Conservation (phyloP, 2,329 filamentous ascomycete genomes). For the Sarocladiaceae sp. region DNA sequence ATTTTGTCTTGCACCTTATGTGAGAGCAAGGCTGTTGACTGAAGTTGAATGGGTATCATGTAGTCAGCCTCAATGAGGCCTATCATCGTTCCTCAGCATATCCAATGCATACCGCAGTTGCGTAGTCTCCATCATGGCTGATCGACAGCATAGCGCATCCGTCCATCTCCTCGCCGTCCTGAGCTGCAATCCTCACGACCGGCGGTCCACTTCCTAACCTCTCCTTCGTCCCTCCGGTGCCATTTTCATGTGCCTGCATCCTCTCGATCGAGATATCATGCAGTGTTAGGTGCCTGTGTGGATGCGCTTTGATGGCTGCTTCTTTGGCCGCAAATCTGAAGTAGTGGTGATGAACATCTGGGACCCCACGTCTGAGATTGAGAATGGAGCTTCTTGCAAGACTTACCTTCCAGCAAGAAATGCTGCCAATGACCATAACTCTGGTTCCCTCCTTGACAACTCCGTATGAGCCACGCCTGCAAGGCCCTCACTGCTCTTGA, state of each 20-base stretch:
- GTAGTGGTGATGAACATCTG: too few species aligned
- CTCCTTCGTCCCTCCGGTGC: slow-evolving; percentile 12
- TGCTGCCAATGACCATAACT: slow-evolving; percentile 32
- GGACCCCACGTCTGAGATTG: too few species aligned
- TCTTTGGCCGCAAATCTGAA: slow-evolving; percentile 72
- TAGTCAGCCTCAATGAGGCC: too few species aligned
- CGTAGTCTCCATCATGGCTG: slow-evolving; percentile 83
- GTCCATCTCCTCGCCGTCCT: slow-evolving; percentile 23
- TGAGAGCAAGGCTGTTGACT: too few species aligned
- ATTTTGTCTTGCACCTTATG: too few species aligned
- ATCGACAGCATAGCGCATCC: slow-evolving; percentile 71
- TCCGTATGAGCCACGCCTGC: slow-evolving; percentile 18
- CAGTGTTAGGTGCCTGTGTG: slow-evolving; percentile 53
- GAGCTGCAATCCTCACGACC: slow-evolving; percentile 36
- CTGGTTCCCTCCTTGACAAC: slow-evolving; percentile 18
- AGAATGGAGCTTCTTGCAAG: neutral
- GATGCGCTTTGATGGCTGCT: slow-evolving; percentile 68
- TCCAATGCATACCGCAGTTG: slow-evolving; percentile 65
- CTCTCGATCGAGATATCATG: slow-evolving; percentile 52
- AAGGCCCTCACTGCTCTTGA: too few species aligned
- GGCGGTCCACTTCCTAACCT: slow-evolving; percentile 36
- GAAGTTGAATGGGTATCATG: too few species aligned
- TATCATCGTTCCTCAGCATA: slow-evolving; percentile 11
- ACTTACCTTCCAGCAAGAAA: slow-evolving; percentile 42
- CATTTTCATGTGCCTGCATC: slow-evolving; percentile 10